Evolutionary conservation across 306 rosid species (phyloP).

Genomic region (Cucurbita pepo): DNA sequence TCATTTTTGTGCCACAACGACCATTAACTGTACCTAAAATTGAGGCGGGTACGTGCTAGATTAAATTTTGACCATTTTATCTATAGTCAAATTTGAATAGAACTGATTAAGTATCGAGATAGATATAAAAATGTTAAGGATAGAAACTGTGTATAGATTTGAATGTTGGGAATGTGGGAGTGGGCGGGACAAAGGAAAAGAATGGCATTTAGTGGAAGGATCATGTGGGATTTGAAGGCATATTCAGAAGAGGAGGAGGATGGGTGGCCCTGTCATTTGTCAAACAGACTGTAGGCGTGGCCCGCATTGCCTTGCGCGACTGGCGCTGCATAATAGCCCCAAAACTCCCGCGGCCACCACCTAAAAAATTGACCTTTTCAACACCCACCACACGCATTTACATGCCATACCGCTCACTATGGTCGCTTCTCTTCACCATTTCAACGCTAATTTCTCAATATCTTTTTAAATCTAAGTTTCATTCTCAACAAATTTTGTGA

Average conservation of each 20-base stretch:
- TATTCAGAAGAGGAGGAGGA: too few relatives aligned
- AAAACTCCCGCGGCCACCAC: not conserved
- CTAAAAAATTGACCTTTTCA: not conserved
- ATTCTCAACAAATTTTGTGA: too few relatives aligned
- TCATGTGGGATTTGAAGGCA: not conserved
- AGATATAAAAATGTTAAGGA: too few relatives aligned
- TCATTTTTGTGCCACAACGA: not conserved
- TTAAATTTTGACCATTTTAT: not conserved
- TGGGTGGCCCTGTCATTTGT: too few relatives aligned
- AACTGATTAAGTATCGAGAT: too few relatives aligned
- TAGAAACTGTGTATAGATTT: too few relatives aligned
- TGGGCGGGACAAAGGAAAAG: constrained; percentile 39
- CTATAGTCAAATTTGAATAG: not conserved
- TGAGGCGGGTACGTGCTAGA: not conserved
- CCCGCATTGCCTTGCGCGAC: not conserved
- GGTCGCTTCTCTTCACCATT: not conserved
- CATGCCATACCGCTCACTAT: not conserved
- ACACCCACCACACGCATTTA: too few relatives aligned
- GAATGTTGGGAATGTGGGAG: constrained; percentile 43
- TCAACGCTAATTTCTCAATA: not conserved
- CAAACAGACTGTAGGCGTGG: not conserved
- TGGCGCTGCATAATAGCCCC: not conserved
- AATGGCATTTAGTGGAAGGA: constrained; percentile 8
- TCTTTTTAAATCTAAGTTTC: too few relatives aligned
- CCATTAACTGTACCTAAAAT: not conserved